Evolutionary conservation across 139 green algal genomes (phyloP), one percentile per base, ranked within the genome.

Genomic region (Volvox reticuliferus): DNA sequence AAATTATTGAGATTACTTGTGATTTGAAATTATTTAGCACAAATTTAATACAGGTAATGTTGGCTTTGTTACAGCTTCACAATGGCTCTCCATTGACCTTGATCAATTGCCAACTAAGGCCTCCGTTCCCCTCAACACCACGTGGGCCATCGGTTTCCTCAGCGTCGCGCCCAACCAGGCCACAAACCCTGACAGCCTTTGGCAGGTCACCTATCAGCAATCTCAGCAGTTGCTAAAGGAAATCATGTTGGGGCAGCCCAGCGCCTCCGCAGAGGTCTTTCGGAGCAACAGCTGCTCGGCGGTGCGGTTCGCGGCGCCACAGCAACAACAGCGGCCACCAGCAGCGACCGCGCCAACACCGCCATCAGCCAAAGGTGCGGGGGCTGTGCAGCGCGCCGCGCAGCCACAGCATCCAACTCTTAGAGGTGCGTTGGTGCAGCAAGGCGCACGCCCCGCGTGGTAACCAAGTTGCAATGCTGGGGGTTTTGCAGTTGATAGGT

Each of bases 101-200:
- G 44, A 55, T 9, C 44, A n/a, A n/a, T 9, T 55, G 44, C 44
- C 44, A 55, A 55, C 44, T 55, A 9, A 55, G 44, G 5, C 44
- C 44, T 14, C n/a, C n/a, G n/a, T n/a, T n/a, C 44, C 44, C 44
- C 44, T 55, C 44, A 5, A 55, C 44, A 5, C 44, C 44, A 55
- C 44, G 5, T 9, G 5, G 44, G 44, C 44, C 44, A 9, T 9
- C 44, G 44, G 44, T 55, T 55, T 55, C 5, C 44, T 19, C 86
- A 91, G 87, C 87, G 87, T 91, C 21, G 87, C 87, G 33, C 87
- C 87, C 61, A 86, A 78, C 61, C 87, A 91, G 76, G 22, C 87
- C 61, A 68, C 62, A 24, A 79, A 86, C 62, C 87, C 76, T 0
- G 87, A 91, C 55, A 78, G 32, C 33, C 62, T 91, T 9, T 91